Base-by-base conservation (phyloP, 164 flowering plant genomes). In the Taxillus chinensis region DNA sequence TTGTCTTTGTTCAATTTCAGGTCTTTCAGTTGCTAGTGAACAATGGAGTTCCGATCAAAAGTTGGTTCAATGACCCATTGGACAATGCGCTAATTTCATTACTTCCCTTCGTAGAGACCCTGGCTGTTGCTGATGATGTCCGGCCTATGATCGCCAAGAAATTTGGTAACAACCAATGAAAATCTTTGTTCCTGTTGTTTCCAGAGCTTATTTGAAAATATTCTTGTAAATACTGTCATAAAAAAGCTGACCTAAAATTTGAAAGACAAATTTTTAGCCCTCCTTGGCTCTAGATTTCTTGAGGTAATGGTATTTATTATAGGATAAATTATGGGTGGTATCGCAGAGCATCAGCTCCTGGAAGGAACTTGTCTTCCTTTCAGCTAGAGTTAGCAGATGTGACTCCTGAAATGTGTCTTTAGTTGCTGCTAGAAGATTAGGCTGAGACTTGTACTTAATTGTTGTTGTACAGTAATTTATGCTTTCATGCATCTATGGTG, bases 1-100 rank as follows among this genome's bases (percentile, higher is more conserved):
- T n/a, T n/a, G n/a, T n/a, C n/a, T n/a, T n/a, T n/a, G n/a, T n/a
- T n/a, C n/a, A 54, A 52, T 85, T 80, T 79, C 90, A 92, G 98
- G 96, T 92, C 57, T 92, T 83, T 83, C 78, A 82, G 62, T 80
- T 86, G 79, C 98, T 89, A 82, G 89, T 87, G 69, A 82, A 92
- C 71, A 90, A 92, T 78, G 98, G 98, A 39, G 86, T 90, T 71
- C 96, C 96, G 11, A 87, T 90, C 41, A 75, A 80, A 73, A 90
- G 96, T 76, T 90, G 96, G 96, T 87, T 81, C 73, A 85, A 83
- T 71, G 96, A 90, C 69, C 87, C 84, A 45, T 78, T 88, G 51
- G 96, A 89, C 67, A 37, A 66, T 74, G 89, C 81, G 16, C 72
- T 90, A 43, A 67, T 87, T 60, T 73, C 83, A 11, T 70, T 90